Base-by-base conservation (phyloP, 176 grass and related monocot genomes). In the Aechmea fasciata region DNA sequence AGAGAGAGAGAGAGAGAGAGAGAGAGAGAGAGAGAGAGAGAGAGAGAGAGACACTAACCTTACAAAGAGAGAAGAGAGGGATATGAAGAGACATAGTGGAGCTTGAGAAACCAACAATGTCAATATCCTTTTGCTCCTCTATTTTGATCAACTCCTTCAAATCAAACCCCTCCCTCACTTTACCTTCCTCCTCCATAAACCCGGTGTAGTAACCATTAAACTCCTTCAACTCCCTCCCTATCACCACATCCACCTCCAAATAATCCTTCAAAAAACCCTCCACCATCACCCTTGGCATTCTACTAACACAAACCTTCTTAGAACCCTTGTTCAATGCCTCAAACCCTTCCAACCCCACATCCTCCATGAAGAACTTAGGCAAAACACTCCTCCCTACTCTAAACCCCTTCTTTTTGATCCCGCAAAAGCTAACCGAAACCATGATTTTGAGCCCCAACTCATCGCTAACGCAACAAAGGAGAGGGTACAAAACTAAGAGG, bases 241-340 rank as follows among this genome's bases (percentile, higher is more conserved):
- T 26, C 67, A 86, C 77, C 15, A 59, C 65, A 75, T 77, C 70
- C 3, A 54, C 71, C 63, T 64, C 71, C 70, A 88, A 14, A 63
- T 78, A 84, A 53, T 81, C 83, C 48, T 24, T 83, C 1, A 86
- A 63, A 63, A 93, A 93, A 2, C 81, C 80, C 75, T 89, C 85
- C n/a, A 28, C 85, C 74, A 93, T 54, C 55, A 79, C 11, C 29
- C 74, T 70, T 3, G 90, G 85, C 0, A 85, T 67, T 25, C 48
- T 26, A 69, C 76, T 73, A 9, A 63, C 72, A 78, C 77, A 83
- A 65, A 81, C 79, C 69, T 71, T 84, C 63, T 15, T 50, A 12
- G 19, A 19, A 77, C 41, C 55, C 80, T 48, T 63, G 11, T 2
- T 72, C 52, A 55, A 25, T 48, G 19, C 87, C 23, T 19, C 4